Base-by-base conservation (phyloP, 164 flowering plant species). In the Tetrastigma voinierianum region DNA sequence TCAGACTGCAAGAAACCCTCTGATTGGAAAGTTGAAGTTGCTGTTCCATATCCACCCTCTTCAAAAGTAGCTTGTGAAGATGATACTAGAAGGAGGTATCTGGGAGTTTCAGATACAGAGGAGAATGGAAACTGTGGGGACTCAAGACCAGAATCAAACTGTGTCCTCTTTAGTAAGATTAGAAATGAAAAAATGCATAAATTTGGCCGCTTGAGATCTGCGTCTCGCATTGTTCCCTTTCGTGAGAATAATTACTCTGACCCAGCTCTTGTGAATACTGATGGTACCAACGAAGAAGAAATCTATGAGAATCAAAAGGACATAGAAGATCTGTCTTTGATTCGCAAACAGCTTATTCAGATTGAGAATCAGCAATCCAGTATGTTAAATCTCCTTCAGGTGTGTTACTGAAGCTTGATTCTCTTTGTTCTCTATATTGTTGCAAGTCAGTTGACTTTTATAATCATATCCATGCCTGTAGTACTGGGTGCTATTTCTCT, bases 341-440 rank as follows among this genome's bases (percentile, higher is more conserved):
- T 95, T 49, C 85, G 83, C 13, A 79, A 84, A 65, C 94, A 95
- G 64, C 88, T 95, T 68, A 71, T 83, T 73, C 96, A 92, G 78
- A 95, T 95, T 74, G 97, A 95, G 74, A 83, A 79, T 67, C 97
- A 90, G 73, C 97, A 95, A 63, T 86, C 96, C 64, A 87, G 75
- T 77, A 80, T 95, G 59, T 66, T 89, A 17, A 84, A 95, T 59
- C 86, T 90, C 67, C 86, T 95, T 23, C 96, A 91, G 97, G 98
- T 93, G 72, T 59, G 70, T 46, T 40, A 53, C 25, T 62, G 23
- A 61, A 44, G 53, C 23, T 61, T 61, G 20, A 21, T 19, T 19
- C 17, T 18, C 55, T 65, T 32, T 20, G 20, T 61, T 13, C 25
- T 7, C 4, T 46, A 20, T n/a, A 49, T 24, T 17, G 13, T 2